Base-by-base conservation (phyloP, 2,329 filamentous ascomycete genomes). In the Aureobasidium vineae region DNA sequence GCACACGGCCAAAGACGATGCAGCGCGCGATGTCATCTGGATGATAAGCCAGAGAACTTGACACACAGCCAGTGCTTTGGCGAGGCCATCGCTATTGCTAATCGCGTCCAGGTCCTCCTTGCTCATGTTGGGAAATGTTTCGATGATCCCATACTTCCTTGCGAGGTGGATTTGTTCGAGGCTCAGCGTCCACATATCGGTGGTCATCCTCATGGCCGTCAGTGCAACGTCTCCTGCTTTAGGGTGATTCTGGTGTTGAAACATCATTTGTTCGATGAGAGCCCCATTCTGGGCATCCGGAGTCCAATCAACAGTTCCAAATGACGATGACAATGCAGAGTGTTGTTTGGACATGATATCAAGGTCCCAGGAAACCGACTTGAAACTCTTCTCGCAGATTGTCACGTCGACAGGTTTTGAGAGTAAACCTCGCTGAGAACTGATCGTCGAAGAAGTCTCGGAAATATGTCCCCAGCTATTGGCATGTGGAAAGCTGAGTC, bases 41-140 rank as follows among this genome's bases (percentile, higher is more conserved):
- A 66, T 52, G 28, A 57, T 60, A 8, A 66, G 56, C 64, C 64
- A 66, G 31, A 60, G 54, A 7, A 59, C 41, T 61, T 66, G 64
- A 33, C 38, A 47, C 2, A 66, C 47, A 43, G 65, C 56, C n/a
- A 66, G 40, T 21, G 47, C 65, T 54, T 63, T 52, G 28, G 65
- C 56, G n/a, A 66, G 47, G 21, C 33, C 57, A 19, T 63, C 45
- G 19, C 65, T 66, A 16, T 66, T 66, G 26, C 54, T 61, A 11
- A 52, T 43, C 10, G 54, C 56, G 21, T 45, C 38, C 16, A 66
- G 36, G 11, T 66, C 65, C n/a, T 63, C 65, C 45, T 63, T 57
- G 23, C 36, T 56, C 40, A 66, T 52, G 19, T 47, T 45, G 15
- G 65, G 65, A 41, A 63, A 45, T 5, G 41, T 49, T 15, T 61